Evolutionary conservation across 345 rosid species (phyloP).

Genomic region (Pseudoturritis turrita): DNA sequence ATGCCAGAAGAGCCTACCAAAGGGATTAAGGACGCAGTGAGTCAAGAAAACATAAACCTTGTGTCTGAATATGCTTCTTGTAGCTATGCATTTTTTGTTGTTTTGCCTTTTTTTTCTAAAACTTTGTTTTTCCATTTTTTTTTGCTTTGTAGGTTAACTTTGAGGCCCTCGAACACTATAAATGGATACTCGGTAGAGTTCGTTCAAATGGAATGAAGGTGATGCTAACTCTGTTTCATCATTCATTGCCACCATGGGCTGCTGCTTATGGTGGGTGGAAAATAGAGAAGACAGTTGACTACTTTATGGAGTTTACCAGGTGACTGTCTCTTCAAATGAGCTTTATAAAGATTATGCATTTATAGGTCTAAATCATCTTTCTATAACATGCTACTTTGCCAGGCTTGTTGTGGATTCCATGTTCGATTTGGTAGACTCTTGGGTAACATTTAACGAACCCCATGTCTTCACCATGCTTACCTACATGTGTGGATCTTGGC

Average conservation of each 20-base stretch:
- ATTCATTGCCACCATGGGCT: slow-evolving; percentile 96
- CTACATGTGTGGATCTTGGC: slow-evolving; percentile 96
- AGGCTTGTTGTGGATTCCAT: slow-evolving; percentile 87
- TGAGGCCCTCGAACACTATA: slow-evolving; percentile 85
- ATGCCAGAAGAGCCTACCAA: slow-evolving; percentile 86
- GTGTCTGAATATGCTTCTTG: slow-evolving; percentile 13
- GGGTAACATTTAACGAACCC: slow-evolving; percentile 95
- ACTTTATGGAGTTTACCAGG: slow-evolving; percentile 86
- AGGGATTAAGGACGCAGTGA: slow-evolving; percentile 62
- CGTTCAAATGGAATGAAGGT: slow-evolving; percentile 89
- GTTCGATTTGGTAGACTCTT: slow-evolving; percentile 74
- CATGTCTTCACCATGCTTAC: slow-evolving; percentile 92
- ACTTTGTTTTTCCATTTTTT: not conserved
- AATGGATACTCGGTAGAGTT: slow-evolving; percentile 78
- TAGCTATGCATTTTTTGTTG: not conserved
- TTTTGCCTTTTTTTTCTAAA: not conserved
- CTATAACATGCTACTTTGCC: slow-evolving; percentile 17
- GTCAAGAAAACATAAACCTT: slow-evolving; percentile 29
- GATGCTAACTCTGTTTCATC: slow-evolving; percentile 95
- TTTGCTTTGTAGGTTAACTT: slow-evolving; percentile 57
- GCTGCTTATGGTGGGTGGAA: slow-evolving; percentile 98
- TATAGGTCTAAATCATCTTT: slow-evolving; percentile 14
- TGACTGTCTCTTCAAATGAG: slow-evolving; percentile 23
- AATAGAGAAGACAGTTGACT: slow-evolving; percentile 85
- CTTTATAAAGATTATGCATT: slow-evolving; percentile 8